Base-by-base conservation (phyloP, 164 flowering plant species). In the Saururus chinensis region DNA sequence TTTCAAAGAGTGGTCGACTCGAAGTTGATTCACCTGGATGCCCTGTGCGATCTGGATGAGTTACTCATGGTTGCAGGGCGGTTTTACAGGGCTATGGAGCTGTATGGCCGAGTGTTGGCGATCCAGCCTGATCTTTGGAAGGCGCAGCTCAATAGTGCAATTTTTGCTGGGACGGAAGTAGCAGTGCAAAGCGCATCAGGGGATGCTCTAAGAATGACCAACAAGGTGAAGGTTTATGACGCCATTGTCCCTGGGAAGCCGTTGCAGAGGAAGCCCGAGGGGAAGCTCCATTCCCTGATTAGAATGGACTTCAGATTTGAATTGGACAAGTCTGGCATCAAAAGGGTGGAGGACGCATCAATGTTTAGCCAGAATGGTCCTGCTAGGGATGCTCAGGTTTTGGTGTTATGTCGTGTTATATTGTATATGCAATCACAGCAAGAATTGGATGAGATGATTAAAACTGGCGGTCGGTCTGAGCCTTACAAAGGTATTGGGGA, bases 171-270 rank as follows among this genome's bases (percentile, higher is more conserved):
- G 42, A 66, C 62, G 51, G 24, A 59, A 4, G 66, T 62, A 20
- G 71, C 57, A 40, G 66, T 66, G 9, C 62, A 53, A 58, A 68
- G 37, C 42, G 57, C 66, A 20, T 24, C 63, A n/a, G n/a, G n/a
- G n/a, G n/a, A n/a, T n/a, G n/a, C n/a, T n/a, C n/a, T n/a, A n/a
- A n/a, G n/a, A n/a, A 68, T 58, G 62, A 68, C 71, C 20, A 63
- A 68, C 23, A 51, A 66, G 56, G 71, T 68, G 30, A 66, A 68
- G 41, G 24, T 68, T 19, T 59, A 68, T 62, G 66, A 68, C 53
- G 71, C 71, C 37, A 63, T 68, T 25, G 59, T 26, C 19, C 66
- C 62, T 53, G 35, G 62, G 66, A 68, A 68, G 59, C 66, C 51
- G 45, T 26, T 62, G 62, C 57, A 63, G 53, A 68, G 52, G 35